Evolutionary conservation across 805 yeast genomes (phyloP).

Genomic region (Brettanomyces anomalus): DNA sequence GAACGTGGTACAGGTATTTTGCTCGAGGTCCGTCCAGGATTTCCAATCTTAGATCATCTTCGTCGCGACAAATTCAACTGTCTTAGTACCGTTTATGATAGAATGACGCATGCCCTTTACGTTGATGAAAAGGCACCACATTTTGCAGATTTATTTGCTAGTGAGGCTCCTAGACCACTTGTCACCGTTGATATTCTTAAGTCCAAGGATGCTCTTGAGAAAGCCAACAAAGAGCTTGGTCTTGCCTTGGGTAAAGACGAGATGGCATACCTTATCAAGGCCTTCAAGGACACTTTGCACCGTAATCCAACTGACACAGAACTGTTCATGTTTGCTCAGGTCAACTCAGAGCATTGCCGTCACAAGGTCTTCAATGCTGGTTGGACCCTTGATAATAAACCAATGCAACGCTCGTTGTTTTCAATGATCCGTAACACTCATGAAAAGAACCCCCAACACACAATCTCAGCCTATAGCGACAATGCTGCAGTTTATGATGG

Average conservation of each 20-base stretch:
- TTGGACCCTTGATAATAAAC: conserved; percentile 87
- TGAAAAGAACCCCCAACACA: conserved; percentile 64
- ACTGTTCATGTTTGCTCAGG: conserved; percentile 98
- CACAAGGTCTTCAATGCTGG: conserved; percentile 98
- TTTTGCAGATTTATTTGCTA: conserved; percentile 63
- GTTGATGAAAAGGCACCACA: conserved; percentile 50
- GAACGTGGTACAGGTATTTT: conserved; percentile 84
- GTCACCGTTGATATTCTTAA: conserved; percentile 60
- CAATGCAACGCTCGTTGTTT: conserved; percentile 69
- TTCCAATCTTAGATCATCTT: conserved; percentile 50
- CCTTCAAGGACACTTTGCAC: conserved; percentile 65
- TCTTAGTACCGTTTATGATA: conserved; percentile 71
- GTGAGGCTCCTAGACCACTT: conserved; percentile 75
- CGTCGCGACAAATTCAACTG: conserved; percentile 40
- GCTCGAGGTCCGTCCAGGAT: conserved; percentile 62
- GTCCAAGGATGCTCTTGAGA: conserved; percentile 47
- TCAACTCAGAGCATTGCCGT: conserved; percentile 98
- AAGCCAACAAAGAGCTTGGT: conserved; percentile 79
- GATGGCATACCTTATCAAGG: conserved; percentile 75
- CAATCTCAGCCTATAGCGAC: conserved; percentile 92
- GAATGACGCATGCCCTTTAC: conserved; percentile 84
- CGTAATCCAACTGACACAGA: conserved; percentile 98
- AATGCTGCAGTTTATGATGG: conserved; percentile 96
- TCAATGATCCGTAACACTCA: conserved; percentile 96
- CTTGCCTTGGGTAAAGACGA: conserved; percentile 93